These are phyloP conservation scores for Teunomyces pallodes DNA, from an alignment of 805 yeast genomes.

Conservation along the genomic window DNA sequence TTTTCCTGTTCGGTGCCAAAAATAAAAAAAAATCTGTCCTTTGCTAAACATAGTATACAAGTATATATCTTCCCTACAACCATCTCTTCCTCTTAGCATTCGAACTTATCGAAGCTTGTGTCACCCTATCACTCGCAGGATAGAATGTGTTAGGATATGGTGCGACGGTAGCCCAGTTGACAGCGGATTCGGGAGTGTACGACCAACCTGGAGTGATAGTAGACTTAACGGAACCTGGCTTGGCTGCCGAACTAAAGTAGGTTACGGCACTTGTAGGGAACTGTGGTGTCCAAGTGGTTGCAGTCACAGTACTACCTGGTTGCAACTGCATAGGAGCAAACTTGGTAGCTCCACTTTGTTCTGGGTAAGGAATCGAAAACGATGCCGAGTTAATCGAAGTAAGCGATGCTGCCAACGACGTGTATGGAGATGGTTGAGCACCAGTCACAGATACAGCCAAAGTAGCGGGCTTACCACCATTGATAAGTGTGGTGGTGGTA, in stretches of 20 bases:
- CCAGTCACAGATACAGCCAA: constrained; percentile 36
- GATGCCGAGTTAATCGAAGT: constrained; percentile 38
- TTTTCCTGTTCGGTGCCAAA: not conserved
- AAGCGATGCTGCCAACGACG: constrained; percentile 27
- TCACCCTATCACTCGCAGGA: constrained; percentile 55
- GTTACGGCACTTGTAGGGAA: constrained; percentile 64
- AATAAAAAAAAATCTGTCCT: no score
- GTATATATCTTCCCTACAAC: constrained; percentile 22
- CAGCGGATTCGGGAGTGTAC: constrained; percentile 58
- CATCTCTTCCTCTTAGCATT: constrained; percentile 38
- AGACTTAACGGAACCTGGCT: constrained; percentile 48
- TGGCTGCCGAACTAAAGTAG: constrained; percentile 47
- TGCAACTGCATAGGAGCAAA: constrained; percentile 93
- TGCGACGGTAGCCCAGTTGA: constrained; percentile 73
- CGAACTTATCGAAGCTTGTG: constrained; percentile 33
- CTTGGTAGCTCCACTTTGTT: constrained; percentile 74
- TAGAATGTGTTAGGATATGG: constrained; percentile 64
- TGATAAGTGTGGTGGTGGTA: constrained; percentile 14
- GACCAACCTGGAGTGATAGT: constrained; percentile 88
- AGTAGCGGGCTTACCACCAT: constrained; percentile 6
- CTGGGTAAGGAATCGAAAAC: constrained; percentile 67
- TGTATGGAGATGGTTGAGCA: constrained; percentile 39
- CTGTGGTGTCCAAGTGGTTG: constrained; percentile 60
- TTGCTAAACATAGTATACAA: not conserved
- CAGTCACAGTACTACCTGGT: constrained; percentile 72